Evolutionary conservation across 345 rosid species (phyloP), one percentile per base, ranked within the genome.

Genomic region (Camelina laxa): DNA sequence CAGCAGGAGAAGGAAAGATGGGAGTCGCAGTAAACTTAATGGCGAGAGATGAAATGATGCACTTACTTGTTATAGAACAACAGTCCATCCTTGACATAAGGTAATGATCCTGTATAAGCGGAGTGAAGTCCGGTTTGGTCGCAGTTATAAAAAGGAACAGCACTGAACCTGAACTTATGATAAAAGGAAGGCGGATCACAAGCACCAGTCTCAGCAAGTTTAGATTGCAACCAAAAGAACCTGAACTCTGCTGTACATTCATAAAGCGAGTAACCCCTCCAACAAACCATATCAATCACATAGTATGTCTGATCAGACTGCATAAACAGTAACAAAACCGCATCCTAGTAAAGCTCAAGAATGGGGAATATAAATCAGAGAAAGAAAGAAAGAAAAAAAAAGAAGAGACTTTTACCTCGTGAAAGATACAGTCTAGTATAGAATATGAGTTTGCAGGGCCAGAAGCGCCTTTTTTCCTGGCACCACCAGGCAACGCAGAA

Each of bases 171-270:
- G 75, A 87, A 92, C 81, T 85, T 85, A 67, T 90, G 96, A 74
- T 84, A 81, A 70, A 73, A 77, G 0, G 97, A 91, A 72, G 99
- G 97, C 13, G 87, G 82, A 59, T 78, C 84, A 63, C 90, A 92
- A 70, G 96, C 97, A 17, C 93, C 91, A 0, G 91, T 87, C 86
- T 95, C 99, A 9, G 83, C 90, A 16, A 95, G 94, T 83, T 95
- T 95, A 4, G 97, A 90, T 77, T 85, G 82, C 85, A 86, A 78
- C 99, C 96, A 95, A 83, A 84, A 95, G 80, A 92, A 92, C 41
- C 99, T 84, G 75, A 90, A 95, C 85, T 95, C 99, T 19, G 96
- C 87, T 5, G 92, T 84, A 76, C 97, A 95, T 63, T 92, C 97
- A 68, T 87, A 95, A 14, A 87, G 89, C 56, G 97, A 88, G 84